Conservation (phyloP, 495 filamentous ascomycete species). For the Talaromyces borbonicus region DNA sequence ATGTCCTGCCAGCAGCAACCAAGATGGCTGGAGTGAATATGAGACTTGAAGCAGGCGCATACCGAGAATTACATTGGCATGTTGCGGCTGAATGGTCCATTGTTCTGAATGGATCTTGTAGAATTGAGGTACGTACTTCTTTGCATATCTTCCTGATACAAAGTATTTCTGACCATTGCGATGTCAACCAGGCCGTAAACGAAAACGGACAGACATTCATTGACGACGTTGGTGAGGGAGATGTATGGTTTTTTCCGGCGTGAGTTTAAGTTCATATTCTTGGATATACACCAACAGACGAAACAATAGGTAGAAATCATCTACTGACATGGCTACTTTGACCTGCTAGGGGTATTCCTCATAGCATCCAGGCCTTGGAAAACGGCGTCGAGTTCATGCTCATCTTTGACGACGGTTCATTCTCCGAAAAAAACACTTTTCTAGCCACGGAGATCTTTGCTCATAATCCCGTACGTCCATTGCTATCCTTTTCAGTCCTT, state of each 20-base stretch:
- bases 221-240: constrained; percentile 56
- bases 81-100: constrained; percentile 57
- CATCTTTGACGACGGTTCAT: constrained; percentile 59
- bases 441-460: constrained; percentile 55
- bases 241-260: constrained; percentile 64
- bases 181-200: constrained; percentile 39
- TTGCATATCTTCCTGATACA: background rate
- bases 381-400: constrained; percentile 60
- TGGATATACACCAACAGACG: background rate
- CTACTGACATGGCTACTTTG: too few species aligned
- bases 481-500: background rate
- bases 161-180: background rate
- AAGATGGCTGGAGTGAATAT: constrained; percentile 73
- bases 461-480: constrained; percentile 34
- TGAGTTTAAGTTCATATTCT: constrained; percentile 11
- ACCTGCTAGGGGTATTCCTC: constrained; percentile 47
- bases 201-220: constrained; percentile 53
- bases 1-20: constrained; percentile 52
- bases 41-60: constrained; percentile 55
- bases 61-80: constrained; percentile 69
- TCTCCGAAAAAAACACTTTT: constrained; percentile 61
- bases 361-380: constrained; percentile 56
- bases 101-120: constrained; percentile 54
- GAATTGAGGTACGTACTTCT: constrained; percentile 29
- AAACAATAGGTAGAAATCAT: background rate